Conservation (phyloP, 805 yeast species). For the Candida maris region DNA sequence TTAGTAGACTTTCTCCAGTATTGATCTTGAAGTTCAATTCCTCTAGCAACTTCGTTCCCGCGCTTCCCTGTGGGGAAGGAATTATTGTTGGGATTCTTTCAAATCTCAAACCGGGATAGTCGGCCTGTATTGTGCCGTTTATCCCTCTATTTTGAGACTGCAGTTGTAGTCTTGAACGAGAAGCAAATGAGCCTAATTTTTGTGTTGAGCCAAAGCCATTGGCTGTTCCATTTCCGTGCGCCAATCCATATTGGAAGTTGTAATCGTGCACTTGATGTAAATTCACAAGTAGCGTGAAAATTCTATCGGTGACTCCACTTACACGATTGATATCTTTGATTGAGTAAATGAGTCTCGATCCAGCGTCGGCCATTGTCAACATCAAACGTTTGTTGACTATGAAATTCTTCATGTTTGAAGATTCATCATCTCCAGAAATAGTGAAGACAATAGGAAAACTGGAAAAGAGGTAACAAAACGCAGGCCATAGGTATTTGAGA, state of each 20-base stretch:
- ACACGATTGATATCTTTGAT: slow-evolving; percentile 88
- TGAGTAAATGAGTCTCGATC: slow-evolving; percentile 90
- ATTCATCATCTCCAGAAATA: slow-evolving; percentile 35
- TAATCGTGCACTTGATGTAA: slow-evolving; percentile 79
- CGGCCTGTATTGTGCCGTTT: slow-evolving; percentile 75
- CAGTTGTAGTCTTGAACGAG: slow-evolving; percentile 21
- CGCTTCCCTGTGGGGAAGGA: slow-evolving; percentile 59
- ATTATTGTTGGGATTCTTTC: slow-evolving; percentile 80
- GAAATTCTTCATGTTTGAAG: slow-evolving; percentile 77
- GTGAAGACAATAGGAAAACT: slow-evolving; percentile 80
- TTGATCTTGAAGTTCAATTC: slow-evolving; percentile 59
- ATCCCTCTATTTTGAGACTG: slow-evolving; percentile 40
- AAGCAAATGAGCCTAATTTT: slow-evolving; percentile 30
- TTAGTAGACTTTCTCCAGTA: slow-evolving; percentile 66
- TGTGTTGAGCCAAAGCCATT: slow-evolving; percentile 31
- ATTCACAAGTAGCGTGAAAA: slow-evolving; percentile 69
- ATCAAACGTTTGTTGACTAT: slow-evolving; percentile 86
- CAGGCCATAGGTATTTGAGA: slow-evolving; percentile 91
- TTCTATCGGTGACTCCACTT: slow-evolving; percentile 86
- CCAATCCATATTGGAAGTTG: slow-evolving; percentile 45
- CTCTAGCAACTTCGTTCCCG: slow-evolving; percentile 58
- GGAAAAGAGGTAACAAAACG: slow-evolving; percentile 87
- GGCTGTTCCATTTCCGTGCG: slow-evolving; percentile 9
- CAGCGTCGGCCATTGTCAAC: slow-evolving; percentile 92
- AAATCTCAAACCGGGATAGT: slow-evolving; percentile 74